Conservation (phyloP, 257 asterid genomes). For the Scutellaria barbata region DNA sequence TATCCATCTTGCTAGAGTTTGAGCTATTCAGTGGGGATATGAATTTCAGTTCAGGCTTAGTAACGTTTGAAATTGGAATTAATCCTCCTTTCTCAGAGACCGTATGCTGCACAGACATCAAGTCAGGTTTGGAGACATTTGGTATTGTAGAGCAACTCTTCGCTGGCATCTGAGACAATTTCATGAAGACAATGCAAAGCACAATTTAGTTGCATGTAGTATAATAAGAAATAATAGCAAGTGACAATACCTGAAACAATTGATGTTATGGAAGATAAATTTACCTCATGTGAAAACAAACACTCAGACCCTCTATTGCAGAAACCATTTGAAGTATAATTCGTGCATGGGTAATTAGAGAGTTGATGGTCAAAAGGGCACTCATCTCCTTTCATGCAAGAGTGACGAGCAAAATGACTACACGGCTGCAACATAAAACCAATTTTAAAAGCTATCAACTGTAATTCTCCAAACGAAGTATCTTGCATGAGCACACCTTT, state of each 20-base stretch:
- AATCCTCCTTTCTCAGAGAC: constrained; percentile 46
- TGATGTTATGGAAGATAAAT: constrained; percentile 28
- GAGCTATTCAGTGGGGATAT: constrained; percentile 41
- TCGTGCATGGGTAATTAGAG: constrained; percentile 86
- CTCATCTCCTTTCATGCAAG: constrained; percentile 97
- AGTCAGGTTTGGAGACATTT: constrained; percentile 50
- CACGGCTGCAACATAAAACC: constrained; percentile 74
- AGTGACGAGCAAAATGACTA: constrained; percentile 77
- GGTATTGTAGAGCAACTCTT: constrained; percentile 40
- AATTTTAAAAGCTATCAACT: constrained; percentile 26
- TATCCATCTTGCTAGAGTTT: constrained; percentile 43
- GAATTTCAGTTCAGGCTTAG: constrained; percentile 47
- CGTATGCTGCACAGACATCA: constrained; percentile 41
- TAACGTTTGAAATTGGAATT: constrained; percentile 33
- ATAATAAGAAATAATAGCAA: constrained; percentile 24
- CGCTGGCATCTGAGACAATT: constrained; percentile 51
- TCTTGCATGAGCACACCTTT: neutral
- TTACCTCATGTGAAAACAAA: constrained; percentile 87
- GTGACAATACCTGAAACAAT: constrained; percentile 1
- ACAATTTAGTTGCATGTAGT: constrained; percentile 26
- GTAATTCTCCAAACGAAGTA: constrained; percentile 17
- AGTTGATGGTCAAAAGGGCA: constrained; percentile 93
- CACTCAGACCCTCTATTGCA: constrained; percentile 86
- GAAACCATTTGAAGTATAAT: constrained; percentile 59
- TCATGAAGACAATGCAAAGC: constrained; percentile 21